Evolutionary conservation across 305 asterid genomes (phyloP), one percentile per base, ranked within the genome.

Genomic region (Fraxinus ornus): DNA sequence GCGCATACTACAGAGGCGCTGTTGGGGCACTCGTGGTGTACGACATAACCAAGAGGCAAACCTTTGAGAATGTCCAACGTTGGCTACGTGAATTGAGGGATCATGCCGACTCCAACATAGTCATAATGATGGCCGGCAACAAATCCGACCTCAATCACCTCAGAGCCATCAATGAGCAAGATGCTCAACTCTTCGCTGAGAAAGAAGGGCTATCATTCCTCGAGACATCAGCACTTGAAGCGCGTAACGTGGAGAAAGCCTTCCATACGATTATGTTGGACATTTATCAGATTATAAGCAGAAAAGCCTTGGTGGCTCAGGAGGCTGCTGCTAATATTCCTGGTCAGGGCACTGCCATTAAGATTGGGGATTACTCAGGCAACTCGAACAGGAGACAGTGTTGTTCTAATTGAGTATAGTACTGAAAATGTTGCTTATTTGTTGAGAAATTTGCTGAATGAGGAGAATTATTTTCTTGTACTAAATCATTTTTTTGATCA

Each of bases 1-100:
- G 90, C 35, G 92, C 92, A 21, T 90, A 90, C 81, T 90, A 90
- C 57, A 83, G 90, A 78, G 92, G 92, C 60, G 91, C 91, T 2
- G 90, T 88, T 13, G 92, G 92, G 28, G 91, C 91, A 17, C 83
- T 90, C 2, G 17, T 90, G 77, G 90, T 90, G 8, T 88, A 86
- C 24, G 91, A 88, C 76, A 88, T 90, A 49, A 88, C 92, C 55
- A 88, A 86, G 79, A 79, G 85, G 33, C 89, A 86, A 82, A 89
- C 91, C 5, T 90, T 86, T 41, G 90, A 88, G 19, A 88, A 88
- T 7, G 92, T 90, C 3, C 78, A 82, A 39, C 64, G 93, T 10
- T 90, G 93, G 90, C 91, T 90, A 7, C 88, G 85, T 10, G 91
- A 90, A 80, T 84, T 88, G 4, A 72, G 90, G 41, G 87, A 85